Evolutionary conservation across 768 basidiomycete genomes (phyloP).

Genomic region (Termitomyces sp.): DNA sequence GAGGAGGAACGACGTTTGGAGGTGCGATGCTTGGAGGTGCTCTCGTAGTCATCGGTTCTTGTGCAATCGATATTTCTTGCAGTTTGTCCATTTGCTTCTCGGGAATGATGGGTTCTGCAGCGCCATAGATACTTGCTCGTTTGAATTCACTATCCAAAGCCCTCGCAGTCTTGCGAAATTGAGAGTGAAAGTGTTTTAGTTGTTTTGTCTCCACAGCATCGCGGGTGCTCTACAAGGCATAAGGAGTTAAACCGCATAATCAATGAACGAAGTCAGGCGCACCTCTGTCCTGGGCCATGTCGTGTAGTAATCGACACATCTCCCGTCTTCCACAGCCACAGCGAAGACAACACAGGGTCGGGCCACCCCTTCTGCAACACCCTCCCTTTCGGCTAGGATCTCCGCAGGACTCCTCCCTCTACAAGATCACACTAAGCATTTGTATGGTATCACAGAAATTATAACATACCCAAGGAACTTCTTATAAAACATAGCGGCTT

Average conservation of each 20-base stretch:
- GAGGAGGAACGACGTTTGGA: slow-evolving; percentile 6
- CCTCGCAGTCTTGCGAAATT: slow-evolving; percentile 38
- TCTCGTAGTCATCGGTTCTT: slow-evolving; percentile 1
- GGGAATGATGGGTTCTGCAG: slow-evolving; percentile 2
- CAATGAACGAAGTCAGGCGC: slow-evolving; percentile 7
- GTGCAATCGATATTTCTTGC: not conserved
- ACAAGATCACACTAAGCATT: not conserved
- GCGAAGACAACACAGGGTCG: slow-evolving; percentile 42
- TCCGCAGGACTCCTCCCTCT: slow-evolving; percentile 12
- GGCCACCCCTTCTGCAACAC: slow-evolving; percentile 3
- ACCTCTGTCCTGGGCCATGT: slow-evolving; percentile 43
- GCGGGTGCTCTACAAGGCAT: slow-evolving; percentile 8
- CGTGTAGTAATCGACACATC: slow-evolving; percentile 49
- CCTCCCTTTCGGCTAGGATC: slow-evolving; percentile 15
- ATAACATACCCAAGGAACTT: slow-evolving; percentile 36
- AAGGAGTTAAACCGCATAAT: not conserved
- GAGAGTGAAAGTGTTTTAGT: slow-evolving; percentile 33
- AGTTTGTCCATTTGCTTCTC: not conserved
- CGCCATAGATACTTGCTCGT: slow-evolving; percentile 21
- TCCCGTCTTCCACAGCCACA: slow-evolving; percentile 35
- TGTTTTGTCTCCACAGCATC: slow-evolving; percentile 3
- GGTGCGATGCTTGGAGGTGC: slow-evolving; percentile 12
- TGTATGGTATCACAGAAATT: not conserved
- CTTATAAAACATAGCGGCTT: slow-evolving; percentile 38
- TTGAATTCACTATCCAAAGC: slow-evolving; percentile 41